Conservation (phyloP, 148 eudicot species). For the Suaeda aralocaspica region DNA sequence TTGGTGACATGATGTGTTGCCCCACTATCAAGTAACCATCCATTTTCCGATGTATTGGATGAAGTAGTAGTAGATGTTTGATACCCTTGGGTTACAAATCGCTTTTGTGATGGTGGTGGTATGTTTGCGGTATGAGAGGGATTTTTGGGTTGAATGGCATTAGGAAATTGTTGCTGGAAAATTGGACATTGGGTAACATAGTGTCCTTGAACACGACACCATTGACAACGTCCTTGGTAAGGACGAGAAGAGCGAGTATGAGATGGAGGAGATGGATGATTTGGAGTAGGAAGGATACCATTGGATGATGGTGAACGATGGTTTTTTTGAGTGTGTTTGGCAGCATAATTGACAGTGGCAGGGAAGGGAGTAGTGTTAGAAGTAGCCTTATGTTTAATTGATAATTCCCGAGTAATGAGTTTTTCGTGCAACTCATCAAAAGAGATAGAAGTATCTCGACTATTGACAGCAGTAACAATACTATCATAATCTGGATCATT, state of each 20-base stretch:
- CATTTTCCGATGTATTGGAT: too few species aligned
- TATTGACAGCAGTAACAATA: slow-evolving; percentile 7
- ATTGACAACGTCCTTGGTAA: slow-evolving; percentile 1
- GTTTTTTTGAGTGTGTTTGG: background rate
- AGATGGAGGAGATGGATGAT: background rate
- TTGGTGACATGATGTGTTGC: too few species aligned
- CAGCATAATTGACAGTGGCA: background rate
- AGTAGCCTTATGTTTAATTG: background rate
- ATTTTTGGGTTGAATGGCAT: background rate
- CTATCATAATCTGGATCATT: background rate
- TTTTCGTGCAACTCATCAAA: background rate
- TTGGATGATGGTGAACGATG: background rate
- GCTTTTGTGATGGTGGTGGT: too few species aligned
- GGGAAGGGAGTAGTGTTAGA: background rate
- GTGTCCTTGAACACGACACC: slow-evolving; percentile 5
- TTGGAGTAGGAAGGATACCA: background rate
- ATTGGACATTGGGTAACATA: background rate
- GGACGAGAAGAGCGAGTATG: background rate
- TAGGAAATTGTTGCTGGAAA: background rate
- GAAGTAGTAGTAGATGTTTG: too few species aligned
- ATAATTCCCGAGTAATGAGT: background rate
- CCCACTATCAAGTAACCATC: too few species aligned
- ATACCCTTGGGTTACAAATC: too few species aligned
- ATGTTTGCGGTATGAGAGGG: too few species aligned
- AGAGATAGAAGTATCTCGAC: slow-evolving; percentile 1